A percentile compares a stretch with the other conserved stretches of the same genome.
phyloP scores from a whole-genome alignment of 2,329 filamentous ascomycete genomes.

The Alternaria sp. region DNA sequence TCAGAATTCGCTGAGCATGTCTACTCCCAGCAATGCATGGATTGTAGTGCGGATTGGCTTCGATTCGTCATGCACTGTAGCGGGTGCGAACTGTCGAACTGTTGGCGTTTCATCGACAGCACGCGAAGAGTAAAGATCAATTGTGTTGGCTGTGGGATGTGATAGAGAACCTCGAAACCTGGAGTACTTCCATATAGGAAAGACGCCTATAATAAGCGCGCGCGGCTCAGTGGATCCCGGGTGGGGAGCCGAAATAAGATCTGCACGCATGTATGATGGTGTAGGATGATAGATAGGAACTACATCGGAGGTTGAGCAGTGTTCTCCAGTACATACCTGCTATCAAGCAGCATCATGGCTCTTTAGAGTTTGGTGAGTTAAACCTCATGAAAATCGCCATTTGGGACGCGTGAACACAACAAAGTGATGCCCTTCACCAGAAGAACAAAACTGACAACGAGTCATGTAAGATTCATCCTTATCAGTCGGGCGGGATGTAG shows the following conservation, averaged over 20 bases:
- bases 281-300: neutral
- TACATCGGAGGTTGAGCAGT: neutral
- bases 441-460: neutral
- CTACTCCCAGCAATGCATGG: slow-evolving; percentile 7
- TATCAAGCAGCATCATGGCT: neutral
- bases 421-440: neutral
- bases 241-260: neutral
- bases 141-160: neutral
- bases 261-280: neutral
- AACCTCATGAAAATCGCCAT: neutral
- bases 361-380: neutral
- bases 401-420: neutral
- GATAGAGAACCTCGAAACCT: neutral
- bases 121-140: neutral
- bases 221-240: neutral
- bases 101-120: slow-evolving; percentile 20
- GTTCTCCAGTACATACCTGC: neutral
- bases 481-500: neutral
- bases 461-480: neutral
- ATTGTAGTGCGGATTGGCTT: slow-evolving; percentile 8
- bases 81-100: slow-evolving; percentile 6
- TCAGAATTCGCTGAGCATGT: neutral
- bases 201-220: neutral
- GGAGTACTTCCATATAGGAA: neutral
- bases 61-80: slow-evolving; percentile 12